Evolutionary conservation across 768 basidiomycete species (phyloP).

Genomic region (Amyloporia xantha): DNA sequence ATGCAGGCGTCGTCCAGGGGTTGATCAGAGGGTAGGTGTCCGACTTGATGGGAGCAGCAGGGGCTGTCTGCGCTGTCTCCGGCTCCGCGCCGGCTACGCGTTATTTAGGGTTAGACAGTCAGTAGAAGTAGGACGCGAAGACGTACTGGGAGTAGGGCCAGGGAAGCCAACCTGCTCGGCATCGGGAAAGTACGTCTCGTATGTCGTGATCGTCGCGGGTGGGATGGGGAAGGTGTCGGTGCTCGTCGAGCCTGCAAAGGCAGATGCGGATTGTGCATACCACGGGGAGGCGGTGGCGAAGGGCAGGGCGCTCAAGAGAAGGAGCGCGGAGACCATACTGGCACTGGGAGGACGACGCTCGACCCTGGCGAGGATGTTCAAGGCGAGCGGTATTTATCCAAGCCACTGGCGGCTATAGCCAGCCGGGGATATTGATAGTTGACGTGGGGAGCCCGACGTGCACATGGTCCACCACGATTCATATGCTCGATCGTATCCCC

Average conservation of each 20-base stretch:
- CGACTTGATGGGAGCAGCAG: conserved; percentile 30
- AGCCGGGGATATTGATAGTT: too few species aligned
- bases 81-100: conserved; percentile 27
- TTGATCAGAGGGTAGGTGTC: conserved; percentile 36
- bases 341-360: too few species aligned
- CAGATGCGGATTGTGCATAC: conserved; percentile 22
- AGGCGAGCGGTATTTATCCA: too few species aligned
- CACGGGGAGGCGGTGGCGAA: conserved; percentile 1
- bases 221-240: conserved; percentile 38
- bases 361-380: too few species aligned
- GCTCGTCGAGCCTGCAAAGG: conserved; percentile 37
- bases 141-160: conserved; percentile 43
- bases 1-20: conserved; percentile 25
- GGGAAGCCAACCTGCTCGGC: conserved; percentile 37
- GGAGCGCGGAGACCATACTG: conserved; percentile 4
- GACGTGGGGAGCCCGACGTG: too few species aligned
- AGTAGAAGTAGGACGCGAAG: background rate
- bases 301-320: conserved; percentile 4
- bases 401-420: too few species aligned
- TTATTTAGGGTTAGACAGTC: too few species aligned
- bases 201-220: conserved; percentile 27
- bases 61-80: conserved; percentile 26
- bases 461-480: too few species aligned
- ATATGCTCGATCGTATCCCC: too few species aligned
- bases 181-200: conserved; percentile 35